phyloP scores from a whole-genome alignment of 306 rosid species.

The Cyamopsis tetragonoloba region DNA sequence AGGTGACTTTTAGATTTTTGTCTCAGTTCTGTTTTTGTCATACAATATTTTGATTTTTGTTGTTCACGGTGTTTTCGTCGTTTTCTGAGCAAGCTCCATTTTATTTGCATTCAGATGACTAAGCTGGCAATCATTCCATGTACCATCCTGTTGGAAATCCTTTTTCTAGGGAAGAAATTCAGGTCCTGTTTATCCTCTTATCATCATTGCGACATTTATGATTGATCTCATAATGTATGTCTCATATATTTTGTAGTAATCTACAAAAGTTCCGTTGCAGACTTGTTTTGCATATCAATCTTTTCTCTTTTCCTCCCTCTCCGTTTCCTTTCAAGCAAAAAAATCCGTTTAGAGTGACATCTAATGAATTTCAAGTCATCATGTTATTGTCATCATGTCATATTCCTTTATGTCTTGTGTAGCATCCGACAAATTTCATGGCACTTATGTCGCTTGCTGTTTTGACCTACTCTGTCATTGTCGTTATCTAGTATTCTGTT shows the following conservation, averaged over 20 bases:
- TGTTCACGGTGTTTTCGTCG: background rate
- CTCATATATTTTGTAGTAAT: background rate
- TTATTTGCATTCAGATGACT: slow-evolving; percentile 53
- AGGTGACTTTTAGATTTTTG: slow-evolving; percentile 36
- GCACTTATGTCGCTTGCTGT: background rate
- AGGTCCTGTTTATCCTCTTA: slow-evolving; percentile 31
- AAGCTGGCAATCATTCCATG: slow-evolving; percentile 64
- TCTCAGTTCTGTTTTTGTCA: background rate
- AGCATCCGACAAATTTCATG: slow-evolving; percentile 3
- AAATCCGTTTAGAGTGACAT: background rate
- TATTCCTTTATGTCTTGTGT: background rate
- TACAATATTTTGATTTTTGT: background rate
- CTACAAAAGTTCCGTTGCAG: background rate
- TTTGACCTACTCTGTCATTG: slow-evolving; percentile 5
- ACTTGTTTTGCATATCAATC: background rate
- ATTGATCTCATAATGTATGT: background rate
- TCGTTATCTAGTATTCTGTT: background rate
- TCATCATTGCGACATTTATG: slow-evolving; percentile 5
- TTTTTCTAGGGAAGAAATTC: slow-evolving; percentile 51
- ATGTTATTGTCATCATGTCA: background rate
- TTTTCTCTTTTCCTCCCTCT: background rate
- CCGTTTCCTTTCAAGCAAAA: background rate
- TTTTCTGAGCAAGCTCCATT: slow-evolving; percentile 23
- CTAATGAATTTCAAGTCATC: background rate
- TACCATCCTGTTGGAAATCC: slow-evolving; percentile 49